Evolutionary conservation across 2,329 filamentous ascomycete genomes (phyloP).

Genomic region (Aspergillus cejpii): DNA sequence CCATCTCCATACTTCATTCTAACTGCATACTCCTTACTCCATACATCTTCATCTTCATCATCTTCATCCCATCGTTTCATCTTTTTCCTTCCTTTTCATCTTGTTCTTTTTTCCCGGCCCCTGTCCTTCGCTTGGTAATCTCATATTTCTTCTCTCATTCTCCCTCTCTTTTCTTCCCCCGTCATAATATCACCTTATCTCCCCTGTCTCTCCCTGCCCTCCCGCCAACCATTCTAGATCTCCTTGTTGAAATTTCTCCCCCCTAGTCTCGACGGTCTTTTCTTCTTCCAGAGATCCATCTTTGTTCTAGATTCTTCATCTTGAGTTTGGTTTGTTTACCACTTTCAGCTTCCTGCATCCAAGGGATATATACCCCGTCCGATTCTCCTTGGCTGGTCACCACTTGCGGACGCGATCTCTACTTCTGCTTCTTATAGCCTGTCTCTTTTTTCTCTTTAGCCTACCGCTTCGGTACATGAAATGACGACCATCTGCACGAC

Average conservation of each 20-base stretch:
- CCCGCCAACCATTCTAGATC: constrained; percentile 9
- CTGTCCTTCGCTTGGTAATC: constrained; percentile 10
- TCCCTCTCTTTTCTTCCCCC: constrained; percentile 11
- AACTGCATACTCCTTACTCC: too few species aligned
- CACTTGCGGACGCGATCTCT: background rate
- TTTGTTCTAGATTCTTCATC: background rate
- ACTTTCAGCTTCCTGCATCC: background rate
- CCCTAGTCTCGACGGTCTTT: background rate
- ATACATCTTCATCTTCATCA: constrained; percentile 1
- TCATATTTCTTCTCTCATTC: constrained; percentile 15
- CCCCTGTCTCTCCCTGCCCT: constrained; percentile 2
- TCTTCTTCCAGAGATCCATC: too few species aligned
- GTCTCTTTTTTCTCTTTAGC: constrained; percentile 4
- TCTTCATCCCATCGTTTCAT: constrained; percentile 7
- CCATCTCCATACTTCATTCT: constrained; percentile 4
- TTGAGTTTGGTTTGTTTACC: constrained; percentile 2
- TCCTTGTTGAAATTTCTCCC: constrained; percentile 2
- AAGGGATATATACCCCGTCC: too few species aligned
- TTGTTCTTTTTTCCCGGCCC: constrained; percentile 6
- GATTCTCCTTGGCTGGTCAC: background rate
- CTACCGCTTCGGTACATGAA: constrained; percentile 24
- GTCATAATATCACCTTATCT: constrained; percentile 4
- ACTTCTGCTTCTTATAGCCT: background rate
- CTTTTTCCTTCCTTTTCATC: constrained; percentile 9
- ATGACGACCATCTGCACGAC: constrained; percentile 43